A percentile compares a stretch with the other conserved stretches of the same genome.
These are phyloP conservation scores for Chloropicon primus DNA, from an alignment of 139 green algal genomes.

Conservation along the genomic window DNA sequence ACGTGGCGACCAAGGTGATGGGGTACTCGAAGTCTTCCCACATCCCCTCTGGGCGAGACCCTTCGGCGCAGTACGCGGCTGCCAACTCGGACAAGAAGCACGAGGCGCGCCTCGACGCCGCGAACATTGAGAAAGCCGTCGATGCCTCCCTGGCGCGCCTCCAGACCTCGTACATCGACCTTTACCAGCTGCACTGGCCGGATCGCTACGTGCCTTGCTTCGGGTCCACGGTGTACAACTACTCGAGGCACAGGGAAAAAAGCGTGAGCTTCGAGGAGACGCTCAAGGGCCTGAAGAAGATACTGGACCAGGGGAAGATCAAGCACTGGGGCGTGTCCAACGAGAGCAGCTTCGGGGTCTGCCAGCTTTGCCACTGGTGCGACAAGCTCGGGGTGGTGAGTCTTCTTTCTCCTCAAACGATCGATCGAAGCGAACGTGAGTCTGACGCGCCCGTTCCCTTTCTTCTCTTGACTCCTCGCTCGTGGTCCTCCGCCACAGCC, in stretches of 20 bases:
- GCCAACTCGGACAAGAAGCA: not conserved
- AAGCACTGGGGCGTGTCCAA: conserved; percentile 56
- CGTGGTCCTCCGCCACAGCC: too few relatives aligned
- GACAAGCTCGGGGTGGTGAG: conserved; percentile 48
- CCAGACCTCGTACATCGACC: conserved; percentile 72
- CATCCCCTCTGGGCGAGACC: not conserved
- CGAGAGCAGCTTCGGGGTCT: conserved; percentile 63
- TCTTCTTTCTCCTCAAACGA: too few relatives aligned
- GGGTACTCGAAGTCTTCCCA: not conserved
- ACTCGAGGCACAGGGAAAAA: conserved; percentile 31
- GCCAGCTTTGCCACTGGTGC: conserved; percentile 43
- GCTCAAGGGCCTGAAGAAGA: conserved; percentile 50
- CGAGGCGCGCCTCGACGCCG: not conserved
- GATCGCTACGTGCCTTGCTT: conserved; percentile 75
- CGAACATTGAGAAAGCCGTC: conserved; percentile 43
- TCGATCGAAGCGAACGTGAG: too few relatives aligned
- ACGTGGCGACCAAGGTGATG: not conserved
- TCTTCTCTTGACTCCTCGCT: too few relatives aligned
- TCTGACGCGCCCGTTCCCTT: too few relatives aligned
- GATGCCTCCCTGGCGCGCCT: conserved; percentile 50
- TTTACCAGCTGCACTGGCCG: conserved; percentile 77
- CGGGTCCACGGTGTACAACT: conserved; percentile 43
- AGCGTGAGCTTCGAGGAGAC: conserved; percentile 74
- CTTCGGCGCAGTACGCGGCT: not conserved
- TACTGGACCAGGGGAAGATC: conserved; percentile 73